Evolutionary conservation across 2,329 filamentous ascomycete genomes (phyloP).

Genomic region (Talaromyces sp.): DNA sequence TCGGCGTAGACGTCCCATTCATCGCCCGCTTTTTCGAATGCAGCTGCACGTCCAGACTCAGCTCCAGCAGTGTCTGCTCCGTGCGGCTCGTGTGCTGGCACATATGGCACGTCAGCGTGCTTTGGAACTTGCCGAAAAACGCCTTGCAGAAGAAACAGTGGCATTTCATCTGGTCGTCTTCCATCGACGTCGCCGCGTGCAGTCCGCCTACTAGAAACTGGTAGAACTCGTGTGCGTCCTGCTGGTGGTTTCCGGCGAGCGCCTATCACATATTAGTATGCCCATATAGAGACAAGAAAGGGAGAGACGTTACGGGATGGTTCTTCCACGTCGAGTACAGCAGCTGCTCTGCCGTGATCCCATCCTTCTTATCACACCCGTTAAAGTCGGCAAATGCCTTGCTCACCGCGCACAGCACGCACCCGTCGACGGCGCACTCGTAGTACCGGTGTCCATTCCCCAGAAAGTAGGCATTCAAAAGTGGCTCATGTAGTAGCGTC

Average conservation of each 20-base stretch:
- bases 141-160: constrained; percentile 90
- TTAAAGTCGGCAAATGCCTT: constrained; percentile 62
- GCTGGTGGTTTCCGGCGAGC: constrained; percentile 85
- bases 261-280: constrained; percentile 41
- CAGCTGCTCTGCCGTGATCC: constrained; percentile 85
- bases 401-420: constrained; percentile 58
- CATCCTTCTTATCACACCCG: constrained; percentile 65
- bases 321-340: constrained; percentile 87
- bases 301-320: constrained; percentile 53
- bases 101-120: constrained; percentile 83
- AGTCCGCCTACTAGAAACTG: constrained; percentile 91
- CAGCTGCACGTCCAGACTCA: constrained; percentile 80
- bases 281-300: neutral
- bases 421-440: constrained; percentile 61
- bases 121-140: constrained; percentile 88
- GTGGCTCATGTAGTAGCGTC: constrained; percentile 86
- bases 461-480: constrained; percentile 87
- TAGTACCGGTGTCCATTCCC: constrained; percentile 78
- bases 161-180: constrained; percentile 51
- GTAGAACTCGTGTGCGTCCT: constrained; percentile 96
- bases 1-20: constrained; percentile 45
- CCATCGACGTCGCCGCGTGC: constrained; percentile 52
- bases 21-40: constrained; percentile 54
- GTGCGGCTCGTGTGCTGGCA: constrained; percentile 79
- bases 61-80: constrained; percentile 83